Percentiles rank a stretch among this genome's conserved stretches.
These are phyloP conservation scores for Prunus campanulata DNA, from an alignment of 306 rosid species.

Conservation along the genomic window DNA sequence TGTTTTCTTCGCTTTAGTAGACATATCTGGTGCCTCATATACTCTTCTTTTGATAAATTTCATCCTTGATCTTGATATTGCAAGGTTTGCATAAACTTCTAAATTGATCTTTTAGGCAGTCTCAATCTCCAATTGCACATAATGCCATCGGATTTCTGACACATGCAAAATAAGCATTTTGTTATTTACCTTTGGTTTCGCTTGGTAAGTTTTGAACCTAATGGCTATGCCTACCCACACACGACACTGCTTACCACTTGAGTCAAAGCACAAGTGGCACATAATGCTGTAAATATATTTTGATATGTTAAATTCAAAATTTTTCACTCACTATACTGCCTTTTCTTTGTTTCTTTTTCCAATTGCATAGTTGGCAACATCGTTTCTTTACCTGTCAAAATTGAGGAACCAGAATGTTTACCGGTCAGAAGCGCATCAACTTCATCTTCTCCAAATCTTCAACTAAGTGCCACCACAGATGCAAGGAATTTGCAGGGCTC, in stretches of 20 bases:
- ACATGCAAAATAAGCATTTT: neutral
- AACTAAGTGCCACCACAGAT: conserved; percentile 10
- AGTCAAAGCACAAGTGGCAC: neutral
- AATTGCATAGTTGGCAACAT: conserved; percentile 13
- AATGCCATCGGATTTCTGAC: neutral
- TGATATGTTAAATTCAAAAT: neutral
- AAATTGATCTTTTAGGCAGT: neutral
- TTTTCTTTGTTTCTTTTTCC: neutral
- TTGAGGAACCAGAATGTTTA: conserved; percentile 18
- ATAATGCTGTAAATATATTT: neutral
- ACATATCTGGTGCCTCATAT: neutral
- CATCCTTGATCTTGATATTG: neutral
- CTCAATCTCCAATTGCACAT: neutral
- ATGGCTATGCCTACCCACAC: no score
- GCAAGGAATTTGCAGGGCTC: conserved; percentile 21
- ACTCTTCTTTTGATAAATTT: neutral
- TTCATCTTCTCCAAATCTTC: conserved; percentile 21
- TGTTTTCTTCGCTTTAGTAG: neutral
- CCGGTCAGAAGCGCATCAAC: neutral
- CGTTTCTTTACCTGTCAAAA: neutral
- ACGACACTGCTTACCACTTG: neutral
- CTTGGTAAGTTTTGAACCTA: neutral
- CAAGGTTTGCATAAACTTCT: neutral
- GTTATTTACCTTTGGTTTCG: neutral
- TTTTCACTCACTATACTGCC: neutral